Evolutionary conservation across 768 basidiomycete species (phyloP).

Genomic region (Phlebiopsis gigantea): DNA sequence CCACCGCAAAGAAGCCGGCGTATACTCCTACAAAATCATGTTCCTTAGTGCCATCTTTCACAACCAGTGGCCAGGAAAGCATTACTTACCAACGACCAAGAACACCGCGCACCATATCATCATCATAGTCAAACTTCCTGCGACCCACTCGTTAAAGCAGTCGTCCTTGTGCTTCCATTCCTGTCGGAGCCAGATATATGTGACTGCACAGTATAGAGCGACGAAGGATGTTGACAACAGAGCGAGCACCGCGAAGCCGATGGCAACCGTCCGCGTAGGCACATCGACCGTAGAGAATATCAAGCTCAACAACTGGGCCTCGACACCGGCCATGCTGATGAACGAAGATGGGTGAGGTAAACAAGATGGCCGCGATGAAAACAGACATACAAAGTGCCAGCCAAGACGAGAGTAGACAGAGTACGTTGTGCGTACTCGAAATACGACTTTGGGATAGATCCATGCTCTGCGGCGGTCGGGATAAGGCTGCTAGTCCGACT

Average conservation of each 20-base stretch:
- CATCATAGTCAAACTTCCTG: background rate
- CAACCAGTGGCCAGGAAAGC: background rate
- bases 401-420: background rate
- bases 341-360: no score
- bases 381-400: background rate
- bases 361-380: background rate
- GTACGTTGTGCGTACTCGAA: conserved; percentile 1
- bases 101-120: background rate
- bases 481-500: no score
- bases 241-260: background rate
- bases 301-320: background rate
- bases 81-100: background rate
- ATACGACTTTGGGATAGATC: background rate
- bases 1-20: background rate
- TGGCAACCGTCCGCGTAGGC: background rate
- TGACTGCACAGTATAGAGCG: conserved; percentile 1
- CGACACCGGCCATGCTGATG: conserved; percentile 1
- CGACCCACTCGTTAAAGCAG: conserved; percentile 1
- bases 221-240: background rate
- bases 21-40: background rate
- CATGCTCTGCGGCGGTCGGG: background rate
- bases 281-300: background rate
- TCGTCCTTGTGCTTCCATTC: background rate
- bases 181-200: conserved; percentile 1
- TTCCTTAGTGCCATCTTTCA: background rate